Conservation (phyloP, 2,329 filamentous ascomycete species). For the Pseudogymnoascus sp. region DNA sequence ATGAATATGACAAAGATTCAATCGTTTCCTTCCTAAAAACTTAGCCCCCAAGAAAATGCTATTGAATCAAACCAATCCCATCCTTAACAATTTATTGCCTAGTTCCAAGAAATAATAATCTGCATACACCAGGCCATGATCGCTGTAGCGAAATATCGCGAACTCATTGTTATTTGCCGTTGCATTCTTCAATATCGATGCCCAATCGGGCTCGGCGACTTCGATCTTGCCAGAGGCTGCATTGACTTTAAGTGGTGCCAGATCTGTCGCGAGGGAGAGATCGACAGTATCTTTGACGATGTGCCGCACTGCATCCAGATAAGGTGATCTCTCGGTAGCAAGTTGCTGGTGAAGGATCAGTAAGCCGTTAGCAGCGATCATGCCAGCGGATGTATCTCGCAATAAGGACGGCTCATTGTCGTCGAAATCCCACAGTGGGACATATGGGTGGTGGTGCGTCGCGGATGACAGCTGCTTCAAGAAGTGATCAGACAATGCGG, state of each 20-base stretch:
- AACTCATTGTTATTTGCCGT: constrained; percentile 34
- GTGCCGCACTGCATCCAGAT: constrained; percentile 13
- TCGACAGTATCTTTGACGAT: constrained; percentile 19
- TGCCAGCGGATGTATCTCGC: constrained; percentile 34
- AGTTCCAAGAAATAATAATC: constrained; percentile 37
- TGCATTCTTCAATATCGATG: constrained; percentile 30
- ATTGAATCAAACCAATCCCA: constrained; percentile 14
- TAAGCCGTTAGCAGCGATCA: constrained; percentile 36
- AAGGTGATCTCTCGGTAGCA: constrained; percentile 8
- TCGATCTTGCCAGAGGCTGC: too few species aligned
- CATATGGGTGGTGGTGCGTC: constrained; percentile 12
- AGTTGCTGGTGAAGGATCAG: constrained; percentile 26
- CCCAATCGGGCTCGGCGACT: too few species aligned
- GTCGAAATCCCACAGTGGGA: constrained; percentile 35
- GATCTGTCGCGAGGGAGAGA: constrained; percentile 15
- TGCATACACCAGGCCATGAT: constrained; percentile 36
- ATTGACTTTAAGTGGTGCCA: constrained; percentile 10
- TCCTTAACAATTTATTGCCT: constrained; percentile 33
- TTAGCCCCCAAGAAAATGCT: too few species aligned
- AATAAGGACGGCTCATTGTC: constrained; percentile 19
- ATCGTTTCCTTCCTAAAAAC: too few species aligned
- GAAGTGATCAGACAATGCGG: constrained; percentile 33
- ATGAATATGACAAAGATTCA: too few species aligned
- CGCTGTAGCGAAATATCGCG: constrained; percentile 31
- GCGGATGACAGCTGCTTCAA: constrained; percentile 22